Conservation (phyloP, 1,284 basidiomycete genomes). For the Microbotryum silenes-acaulis region DNA sequence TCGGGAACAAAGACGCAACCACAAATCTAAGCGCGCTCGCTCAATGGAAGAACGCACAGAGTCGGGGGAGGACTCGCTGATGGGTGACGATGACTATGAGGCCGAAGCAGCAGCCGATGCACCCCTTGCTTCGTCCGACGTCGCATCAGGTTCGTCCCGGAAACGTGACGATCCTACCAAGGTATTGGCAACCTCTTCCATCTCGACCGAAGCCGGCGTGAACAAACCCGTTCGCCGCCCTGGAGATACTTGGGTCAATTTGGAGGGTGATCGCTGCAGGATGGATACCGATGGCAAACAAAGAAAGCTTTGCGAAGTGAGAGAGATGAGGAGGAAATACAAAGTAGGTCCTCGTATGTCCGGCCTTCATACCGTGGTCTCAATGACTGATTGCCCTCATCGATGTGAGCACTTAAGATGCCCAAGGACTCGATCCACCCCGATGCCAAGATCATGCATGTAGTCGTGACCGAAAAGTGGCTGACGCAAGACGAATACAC, state of each 20-base stretch:
- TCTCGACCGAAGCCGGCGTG: neutral
- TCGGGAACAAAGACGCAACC: neutral
- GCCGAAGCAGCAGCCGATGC: conserved; percentile 5
- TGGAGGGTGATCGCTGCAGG: conserved; percentile 24
- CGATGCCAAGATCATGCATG: conserved; percentile 18
- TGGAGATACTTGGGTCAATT: conserved; percentile 26
- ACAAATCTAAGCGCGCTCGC: conserved; percentile 15
- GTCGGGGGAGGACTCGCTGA: conserved; percentile 19
- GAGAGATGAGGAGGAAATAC: conserved; percentile 19
- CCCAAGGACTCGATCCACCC: conserved; percentile 24
- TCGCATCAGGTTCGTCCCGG: neutral
- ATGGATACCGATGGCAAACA: conserved; percentile 14
- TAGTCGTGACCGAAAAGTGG: conserved; percentile 28
- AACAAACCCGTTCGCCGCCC: neutral
- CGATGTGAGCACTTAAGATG: neutral
- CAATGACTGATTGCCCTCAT: neutral
- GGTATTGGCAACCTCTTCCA: neutral
- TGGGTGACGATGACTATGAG: conserved; percentile 19
- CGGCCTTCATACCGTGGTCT: too few species aligned
- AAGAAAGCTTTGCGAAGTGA: conserved; percentile 18
- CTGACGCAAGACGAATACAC: conserved; percentile 19
- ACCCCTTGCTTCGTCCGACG: conserved; percentile 3
- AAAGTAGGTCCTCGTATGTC: neutral
- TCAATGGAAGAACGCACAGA: conserved; percentile 3
- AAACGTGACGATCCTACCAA: neutral